Percentiles rank a stretch among this genome's conserved stretches.
phyloP scores from a whole-genome alignment of 208 protist genomes.

The Angomonas ambiguus region DNA sequence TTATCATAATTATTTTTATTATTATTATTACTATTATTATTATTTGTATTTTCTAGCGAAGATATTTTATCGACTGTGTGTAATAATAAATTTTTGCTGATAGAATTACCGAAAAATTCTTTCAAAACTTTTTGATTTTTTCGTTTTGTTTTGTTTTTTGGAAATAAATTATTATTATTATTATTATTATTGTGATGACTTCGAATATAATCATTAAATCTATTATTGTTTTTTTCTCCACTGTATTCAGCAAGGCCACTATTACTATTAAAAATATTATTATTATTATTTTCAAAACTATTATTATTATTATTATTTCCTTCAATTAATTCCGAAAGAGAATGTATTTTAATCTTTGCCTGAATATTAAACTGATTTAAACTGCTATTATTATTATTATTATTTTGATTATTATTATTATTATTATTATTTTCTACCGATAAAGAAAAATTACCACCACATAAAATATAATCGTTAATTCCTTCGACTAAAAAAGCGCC shows the following conservation, averaged over 20 bases:
- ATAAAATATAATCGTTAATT: not conserved
- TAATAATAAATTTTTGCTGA: not conserved
- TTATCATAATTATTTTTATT: not conserved
- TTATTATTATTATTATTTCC: slow-evolving; percentile 1
- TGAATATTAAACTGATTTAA: not conserved
- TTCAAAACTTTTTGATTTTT: not conserved
- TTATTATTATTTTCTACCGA: not conserved
- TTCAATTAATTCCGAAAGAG: not conserved
- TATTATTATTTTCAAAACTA: too few species aligned
- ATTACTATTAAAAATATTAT: not conserved
- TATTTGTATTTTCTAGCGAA: too few species aligned
- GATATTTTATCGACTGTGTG: too few species aligned
- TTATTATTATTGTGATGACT: too few species aligned
- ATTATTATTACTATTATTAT: not conserved
- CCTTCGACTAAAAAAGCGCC: not conserved
- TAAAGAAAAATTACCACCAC: not conserved
- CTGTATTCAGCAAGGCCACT: not conserved
- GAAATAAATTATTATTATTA: too few species aligned
- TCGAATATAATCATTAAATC: not conserved
- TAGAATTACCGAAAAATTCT: not conserved
- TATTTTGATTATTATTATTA: too few species aligned
- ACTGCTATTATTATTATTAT: not conserved
- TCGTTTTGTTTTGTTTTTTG: not conserved
- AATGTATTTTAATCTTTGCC: not conserved
- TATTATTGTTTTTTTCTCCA: not conserved